These are phyloP conservation scores for Hawksworthiomyces lignivorus DNA, from an alignment of 2,329 filamentous ascomycete genomes.

Conservation along the genomic window DNA sequence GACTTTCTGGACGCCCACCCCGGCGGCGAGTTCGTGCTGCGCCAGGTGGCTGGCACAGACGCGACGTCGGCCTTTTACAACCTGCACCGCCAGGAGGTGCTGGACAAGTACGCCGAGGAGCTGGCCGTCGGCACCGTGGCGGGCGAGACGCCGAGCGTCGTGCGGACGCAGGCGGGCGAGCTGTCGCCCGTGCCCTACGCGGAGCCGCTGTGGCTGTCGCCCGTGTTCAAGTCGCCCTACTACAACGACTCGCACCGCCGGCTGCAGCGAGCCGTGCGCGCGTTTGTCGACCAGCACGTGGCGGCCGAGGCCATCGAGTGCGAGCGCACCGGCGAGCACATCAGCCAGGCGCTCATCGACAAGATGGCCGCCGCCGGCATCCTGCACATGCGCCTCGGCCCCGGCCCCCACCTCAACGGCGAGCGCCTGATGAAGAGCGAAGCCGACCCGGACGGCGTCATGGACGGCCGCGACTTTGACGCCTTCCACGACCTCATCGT, in stretches of 20 bases:
- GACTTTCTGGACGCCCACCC: conserved; percentile 83
- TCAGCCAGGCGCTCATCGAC: conserved; percentile 66
- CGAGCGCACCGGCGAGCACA: conserved; percentile 65
- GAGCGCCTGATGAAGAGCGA: conserved; percentile 45
- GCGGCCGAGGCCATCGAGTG: conserved; percentile 68
- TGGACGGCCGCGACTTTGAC: conserved; percentile 75
- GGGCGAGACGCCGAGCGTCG: conserved; percentile 67
- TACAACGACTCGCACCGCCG: conserved; percentile 66
- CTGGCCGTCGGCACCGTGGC: conserved; percentile 69
- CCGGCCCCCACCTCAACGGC: conserved; percentile 73
- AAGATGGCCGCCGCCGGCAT: conserved; percentile 68
- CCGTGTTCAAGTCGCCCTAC: conserved; percentile 71
- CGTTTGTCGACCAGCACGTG: conserved; percentile 65
- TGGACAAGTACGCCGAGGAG: conserved; percentile 65
- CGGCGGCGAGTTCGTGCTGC: conserved; percentile 70
- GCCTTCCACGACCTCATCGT: conserved; percentile 80
- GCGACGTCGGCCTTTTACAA: conserved; percentile 84
- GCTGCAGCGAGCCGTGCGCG: conserved; percentile 61
- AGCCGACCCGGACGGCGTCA: conserved; percentile 43
- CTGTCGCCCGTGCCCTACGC: conserved; percentile 74
- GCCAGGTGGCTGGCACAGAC: conserved; percentile 73
- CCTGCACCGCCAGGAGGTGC: conserved; percentile 83
- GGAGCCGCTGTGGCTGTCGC: conserved; percentile 75
- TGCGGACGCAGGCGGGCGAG: conserved; percentile 62
- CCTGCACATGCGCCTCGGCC: conserved; percentile 75